These are phyloP conservation scores for Ophiocordyceps robertsii DNA, from an alignment of 2,329 filamentous ascomycete genomes.

Conservation along the genomic window DNA sequence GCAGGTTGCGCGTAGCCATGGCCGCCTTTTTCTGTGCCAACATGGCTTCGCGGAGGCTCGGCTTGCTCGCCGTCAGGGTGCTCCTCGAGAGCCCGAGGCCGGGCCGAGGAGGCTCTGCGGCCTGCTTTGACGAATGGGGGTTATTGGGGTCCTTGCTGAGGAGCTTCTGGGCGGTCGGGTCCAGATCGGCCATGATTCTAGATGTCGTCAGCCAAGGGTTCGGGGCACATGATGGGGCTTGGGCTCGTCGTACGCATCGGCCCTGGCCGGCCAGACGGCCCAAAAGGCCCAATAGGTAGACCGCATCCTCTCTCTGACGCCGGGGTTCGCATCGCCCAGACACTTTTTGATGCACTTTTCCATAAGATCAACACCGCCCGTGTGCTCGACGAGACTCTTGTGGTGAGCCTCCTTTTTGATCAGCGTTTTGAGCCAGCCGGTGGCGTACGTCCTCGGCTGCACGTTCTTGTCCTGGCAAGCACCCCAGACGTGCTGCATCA, in stretches of 20 bases:
- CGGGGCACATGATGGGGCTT: neutral
- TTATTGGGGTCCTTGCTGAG: constrained; percentile 78
- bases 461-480: constrained; percentile 91
- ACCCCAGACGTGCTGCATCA: constrained; percentile 73
- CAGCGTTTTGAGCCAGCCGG: constrained; percentile 74
- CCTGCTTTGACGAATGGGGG: constrained; percentile 51
- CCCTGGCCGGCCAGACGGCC: constrained; percentile 62
- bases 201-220: constrained; percentile 8
- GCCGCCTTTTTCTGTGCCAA: constrained; percentile 61
- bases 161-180: constrained; percentile 63
- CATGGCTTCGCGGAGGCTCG: constrained; percentile 70
- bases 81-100: constrained; percentile 50
- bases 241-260: constrained; percentile 47
- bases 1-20: constrained; percentile 34
- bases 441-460: constrained; percentile 65
- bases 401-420: constrained; percentile 65
- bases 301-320: constrained; percentile 76
- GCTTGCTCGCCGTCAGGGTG: constrained; percentile 42
- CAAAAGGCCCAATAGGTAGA: constrained; percentile 78
- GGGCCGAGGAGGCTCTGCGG: constrained; percentile 37
- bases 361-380: constrained; percentile 67
- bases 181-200: constrained; percentile 67
- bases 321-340: constrained; percentile 78
- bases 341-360: constrained; percentile 86
- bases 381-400: constrained; percentile 72